phyloP scores from a whole-genome alignment of 306 rosid species.

The Trifolium fragiferum region DNA sequence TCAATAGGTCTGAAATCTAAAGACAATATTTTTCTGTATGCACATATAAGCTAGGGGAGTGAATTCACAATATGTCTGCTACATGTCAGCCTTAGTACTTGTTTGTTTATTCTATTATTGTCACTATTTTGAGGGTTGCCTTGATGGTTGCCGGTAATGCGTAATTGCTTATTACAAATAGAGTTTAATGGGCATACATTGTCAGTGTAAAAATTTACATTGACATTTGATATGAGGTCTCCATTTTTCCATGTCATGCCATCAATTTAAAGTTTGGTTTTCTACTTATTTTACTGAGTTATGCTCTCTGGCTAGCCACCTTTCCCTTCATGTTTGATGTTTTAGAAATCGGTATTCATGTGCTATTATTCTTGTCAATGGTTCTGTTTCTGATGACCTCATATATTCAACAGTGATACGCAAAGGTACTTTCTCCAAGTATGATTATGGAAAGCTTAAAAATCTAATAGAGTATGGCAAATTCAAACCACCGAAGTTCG shows the following conservation, averaged over 20 bases:
- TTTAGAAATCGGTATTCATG: constrained; percentile 20
- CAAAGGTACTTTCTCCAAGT: constrained; percentile 74
- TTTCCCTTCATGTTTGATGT: neutral
- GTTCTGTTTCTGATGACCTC: constrained; percentile 26
- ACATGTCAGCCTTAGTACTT: constrained; percentile 8
- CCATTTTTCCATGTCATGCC: neutral
- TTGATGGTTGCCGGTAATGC: constrained; percentile 1
- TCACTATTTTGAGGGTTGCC: neutral
- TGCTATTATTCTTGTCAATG: constrained; percentile 18
- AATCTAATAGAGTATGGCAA: constrained; percentile 70
- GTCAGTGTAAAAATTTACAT: neutral
- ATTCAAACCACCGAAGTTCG: constrained; percentile 73
- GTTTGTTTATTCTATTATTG: constrained; percentile 11
- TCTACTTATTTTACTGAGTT: constrained; percentile 17
- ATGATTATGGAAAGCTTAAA: constrained; percentile 81
- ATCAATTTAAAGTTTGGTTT: constrained; percentile 29
- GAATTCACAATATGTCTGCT: constrained; percentile 6
- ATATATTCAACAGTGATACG: constrained; percentile 79
- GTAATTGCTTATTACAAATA: neutral
- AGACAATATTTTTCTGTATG: neutral
- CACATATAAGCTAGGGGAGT: constrained; percentile 1
- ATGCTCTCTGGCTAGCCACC: neutral
- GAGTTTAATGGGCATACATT: neutral
- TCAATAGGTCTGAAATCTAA: constrained; percentile 25
- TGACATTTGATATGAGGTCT: neutral